Evolutionary conservation across 208 protist species (phyloP), one percentile per base, ranked within the genome.

Genomic region (Trypanosoma platydactyli): DNA sequence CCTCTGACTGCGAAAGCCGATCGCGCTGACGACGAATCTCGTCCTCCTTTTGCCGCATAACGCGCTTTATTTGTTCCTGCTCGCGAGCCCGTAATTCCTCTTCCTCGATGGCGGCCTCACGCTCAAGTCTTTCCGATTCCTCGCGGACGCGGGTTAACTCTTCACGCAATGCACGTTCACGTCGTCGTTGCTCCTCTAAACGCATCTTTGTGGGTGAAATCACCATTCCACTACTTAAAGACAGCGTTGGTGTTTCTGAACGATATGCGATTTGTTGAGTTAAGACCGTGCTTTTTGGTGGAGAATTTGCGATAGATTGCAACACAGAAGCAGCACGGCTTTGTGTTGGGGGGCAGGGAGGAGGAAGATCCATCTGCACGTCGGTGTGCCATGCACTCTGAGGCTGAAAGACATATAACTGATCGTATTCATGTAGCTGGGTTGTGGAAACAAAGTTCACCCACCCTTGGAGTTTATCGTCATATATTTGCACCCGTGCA

Each of bases 331-430:
- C 42, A 6, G 67, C 59, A 40, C 59, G 67, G 33, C 75, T 68
- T 35, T 59, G 40, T 25, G 66, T 59, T 2, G 88, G 82, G 12
- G 76, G 79, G 1, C 82, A 69, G 4, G 88, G 88, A 0, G 89
- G 78, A 18, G 89, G 89, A 24, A 94, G 59, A 59, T 88, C 83
- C 52, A 89, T 80, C 72, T 89, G 83, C 13, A 67, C 57, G 59
- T 94, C 89, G 4, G 30, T 69, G 65, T 94, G 83, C 59, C 70
- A 80, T 35, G 49, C 25, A 1, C 59, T 84, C 35, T 89, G 83
- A 0, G 89, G 86, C 64, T 94, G 89, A 56, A 91, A 94, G 16
- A 86, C 71, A 64, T 94, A 94, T 5, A 94, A 64, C 71, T 94
- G 89, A 60, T 92, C 86, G 71, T 89, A 92, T 67, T 91, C 84